Evolutionary conservation across 352 stramenopile species (phyloP).

Genomic region (Elongisporangium undulatum): DNA sequence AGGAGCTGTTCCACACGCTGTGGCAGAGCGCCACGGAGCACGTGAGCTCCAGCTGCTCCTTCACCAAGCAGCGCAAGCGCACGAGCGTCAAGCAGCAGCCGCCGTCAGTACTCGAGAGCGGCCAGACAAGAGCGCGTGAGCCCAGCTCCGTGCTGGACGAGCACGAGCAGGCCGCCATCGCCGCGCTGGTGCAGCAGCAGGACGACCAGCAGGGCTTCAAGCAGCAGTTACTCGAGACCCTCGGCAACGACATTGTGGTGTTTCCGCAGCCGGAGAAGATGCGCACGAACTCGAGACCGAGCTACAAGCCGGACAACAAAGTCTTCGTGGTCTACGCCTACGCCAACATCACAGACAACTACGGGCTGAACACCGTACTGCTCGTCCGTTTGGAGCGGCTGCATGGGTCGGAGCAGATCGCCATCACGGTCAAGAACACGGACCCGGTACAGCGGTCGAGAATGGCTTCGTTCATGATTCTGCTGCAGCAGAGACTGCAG

Average conservation of each 20-base stretch:
- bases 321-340: constrained; percentile 58
- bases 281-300: neutral
- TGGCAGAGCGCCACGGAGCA: constrained; percentile 54
- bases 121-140: neutral
- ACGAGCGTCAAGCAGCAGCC: constrained; percentile 6
- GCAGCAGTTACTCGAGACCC: constrained; percentile 37
- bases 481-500: constrained; percentile 64
- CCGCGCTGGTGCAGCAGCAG: constrained; percentile 16
- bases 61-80: constrained; percentile 22
- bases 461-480: constrained; percentile 42
- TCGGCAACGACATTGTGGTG: constrained; percentile 58
- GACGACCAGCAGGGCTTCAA: constrained; percentile 30
- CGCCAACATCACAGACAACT: constrained; percentile 38
- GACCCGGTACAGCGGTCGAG: constrained; percentile 46
- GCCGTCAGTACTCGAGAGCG: constrained; percentile 13
- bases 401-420: constrained; percentile 61
- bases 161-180: neutral
- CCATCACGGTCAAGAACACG: constrained; percentile 63
- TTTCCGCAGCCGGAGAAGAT: constrained; percentile 21
- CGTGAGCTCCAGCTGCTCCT: constrained; percentile 54
- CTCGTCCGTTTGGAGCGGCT: constrained; percentile 65
- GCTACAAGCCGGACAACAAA: constrained; percentile 2
- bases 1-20: constrained; percentile 58
- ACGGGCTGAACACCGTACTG: constrained; percentile 39
- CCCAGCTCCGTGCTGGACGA: neutral